phyloP scores from a whole-genome alignment of 768 basidiomycete genomes.

The Tricholoma hemisulphureum region DNA sequence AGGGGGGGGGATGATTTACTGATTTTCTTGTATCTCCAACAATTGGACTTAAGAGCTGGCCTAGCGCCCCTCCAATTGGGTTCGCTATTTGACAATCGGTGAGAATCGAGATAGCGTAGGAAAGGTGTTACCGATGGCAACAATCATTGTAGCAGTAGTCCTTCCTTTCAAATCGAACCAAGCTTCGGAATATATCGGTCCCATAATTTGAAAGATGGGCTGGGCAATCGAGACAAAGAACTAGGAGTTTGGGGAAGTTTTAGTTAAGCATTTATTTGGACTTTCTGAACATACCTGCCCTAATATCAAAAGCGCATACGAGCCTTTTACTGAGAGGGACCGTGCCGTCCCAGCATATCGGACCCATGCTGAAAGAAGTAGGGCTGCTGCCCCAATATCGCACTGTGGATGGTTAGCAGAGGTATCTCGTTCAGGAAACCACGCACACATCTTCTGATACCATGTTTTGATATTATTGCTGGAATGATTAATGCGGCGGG shows the following conservation, averaged over 20 bases:
- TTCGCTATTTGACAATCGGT: conserved; percentile 50
- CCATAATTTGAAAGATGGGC: conserved; percentile 73
- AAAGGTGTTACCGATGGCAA: conserved; percentile 44
- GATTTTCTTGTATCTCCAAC: conserved; percentile 54
- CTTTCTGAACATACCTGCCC: conserved; percentile 54
- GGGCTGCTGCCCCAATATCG: conserved; percentile 50
- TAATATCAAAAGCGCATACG: conserved; percentile 67
- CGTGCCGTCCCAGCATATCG: conserved; percentile 67
- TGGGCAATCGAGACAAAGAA: conserved; percentile 63
- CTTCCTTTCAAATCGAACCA: conserved; percentile 80
- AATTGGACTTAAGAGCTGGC: conserved; percentile 70
- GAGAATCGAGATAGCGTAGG: neutral
- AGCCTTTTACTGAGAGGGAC: conserved; percentile 47
- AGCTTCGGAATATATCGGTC: conserved; percentile 76
- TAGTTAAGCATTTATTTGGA: neutral
- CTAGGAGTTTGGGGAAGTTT: conserved; percentile 33
- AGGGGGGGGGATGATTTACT: conserved; percentile 41
- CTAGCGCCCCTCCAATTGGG: conserved; percentile 71
- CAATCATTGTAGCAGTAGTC: conserved; percentile 71
- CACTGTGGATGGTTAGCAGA: conserved; percentile 42
- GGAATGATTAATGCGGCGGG: conserved; percentile 63
- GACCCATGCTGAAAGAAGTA: conserved; percentile 71
- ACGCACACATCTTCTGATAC: conserved; percentile 63
- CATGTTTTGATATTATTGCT: conserved; percentile 52
- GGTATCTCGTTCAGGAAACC: neutral